Evolutionary conservation across 2,329 filamentous ascomycete genomes (phyloP).

Genomic region (Neonectria sp.): DNA sequence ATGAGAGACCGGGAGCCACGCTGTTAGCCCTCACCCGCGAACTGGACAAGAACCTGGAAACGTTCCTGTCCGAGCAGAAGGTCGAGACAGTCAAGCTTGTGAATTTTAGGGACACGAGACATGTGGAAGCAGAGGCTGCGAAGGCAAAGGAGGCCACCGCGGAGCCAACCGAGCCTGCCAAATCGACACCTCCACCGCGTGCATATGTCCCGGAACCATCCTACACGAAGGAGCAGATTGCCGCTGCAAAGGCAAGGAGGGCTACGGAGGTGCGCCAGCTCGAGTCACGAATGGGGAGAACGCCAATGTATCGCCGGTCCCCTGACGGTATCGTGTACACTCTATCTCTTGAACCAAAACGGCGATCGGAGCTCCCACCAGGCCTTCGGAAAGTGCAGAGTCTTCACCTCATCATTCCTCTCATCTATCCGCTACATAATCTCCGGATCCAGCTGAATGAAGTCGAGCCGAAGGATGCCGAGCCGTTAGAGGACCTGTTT

Average conservation of each 20-base stretch:
- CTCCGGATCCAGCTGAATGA: constrained; percentile 77
- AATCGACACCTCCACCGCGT: constrained; percentile 34
- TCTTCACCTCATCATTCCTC: constrained; percentile 78
- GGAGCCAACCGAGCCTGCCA: constrained; percentile 10
- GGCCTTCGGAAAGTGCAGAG: constrained; percentile 74
- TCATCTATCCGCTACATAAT: constrained; percentile 79
- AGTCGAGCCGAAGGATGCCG: constrained; percentile 71
- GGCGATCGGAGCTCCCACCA: constrained; percentile 71
- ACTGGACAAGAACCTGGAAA: constrained; percentile 81
- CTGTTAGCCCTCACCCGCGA: constrained; percentile 77
- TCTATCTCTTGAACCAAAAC: constrained; percentile 77
- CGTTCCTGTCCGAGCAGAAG: constrained; percentile 78
- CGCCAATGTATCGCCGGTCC: constrained; percentile 77
- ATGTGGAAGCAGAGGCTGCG: constrained; percentile 51
- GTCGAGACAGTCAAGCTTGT: constrained; percentile 81
- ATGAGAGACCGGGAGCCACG: constrained; percentile 68
- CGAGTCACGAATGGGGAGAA: constrained; percentile 80
- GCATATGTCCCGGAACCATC: constrained; percentile 61
- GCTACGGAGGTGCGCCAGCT: constrained; percentile 79
- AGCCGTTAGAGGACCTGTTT: constrained; percentile 77
- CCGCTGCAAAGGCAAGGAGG: constrained; percentile 73
- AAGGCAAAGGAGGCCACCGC: constrained; percentile 21
- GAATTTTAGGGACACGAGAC: constrained; percentile 70
- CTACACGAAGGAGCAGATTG: constrained; percentile 73
- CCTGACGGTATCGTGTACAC: constrained; percentile 80